These are phyloP conservation scores for Cladosporium sp. DNA, from an alignment of 2,329 filamentous ascomycete species.

Conservation along the genomic window DNA sequence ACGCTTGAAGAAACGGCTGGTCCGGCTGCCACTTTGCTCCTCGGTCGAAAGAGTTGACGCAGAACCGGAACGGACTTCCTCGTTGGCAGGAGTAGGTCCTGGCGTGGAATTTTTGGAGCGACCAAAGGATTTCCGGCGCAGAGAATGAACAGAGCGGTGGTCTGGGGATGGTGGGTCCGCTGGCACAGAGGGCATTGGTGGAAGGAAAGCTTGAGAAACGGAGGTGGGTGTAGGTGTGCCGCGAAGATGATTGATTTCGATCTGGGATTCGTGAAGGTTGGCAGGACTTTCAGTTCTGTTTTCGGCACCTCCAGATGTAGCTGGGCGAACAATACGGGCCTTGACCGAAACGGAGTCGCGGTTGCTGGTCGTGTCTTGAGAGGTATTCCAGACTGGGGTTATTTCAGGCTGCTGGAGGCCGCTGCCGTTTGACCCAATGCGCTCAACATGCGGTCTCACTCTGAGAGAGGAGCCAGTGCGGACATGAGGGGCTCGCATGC, in stretches of 20 bases:
- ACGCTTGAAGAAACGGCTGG: constrained; percentile 60
- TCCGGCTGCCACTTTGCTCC: constrained; percentile 38
- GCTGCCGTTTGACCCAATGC: constrained; percentile 13
- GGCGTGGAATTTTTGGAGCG: constrained; percentile 17
- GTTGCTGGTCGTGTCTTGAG: constrained; percentile 34
- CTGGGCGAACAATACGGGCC: constrained; percentile 72
- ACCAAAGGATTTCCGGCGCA: constrained; percentile 19
- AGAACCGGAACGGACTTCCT: neutral
- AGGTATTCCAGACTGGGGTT: constrained; percentile 37
- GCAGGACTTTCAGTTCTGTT: constrained; percentile 33
- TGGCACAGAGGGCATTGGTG: constrained; percentile 1
- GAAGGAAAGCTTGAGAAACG: constrained; percentile 12
- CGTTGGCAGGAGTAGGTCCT: constrained; percentile 15
- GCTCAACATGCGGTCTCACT: constrained; percentile 4
- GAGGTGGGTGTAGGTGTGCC: constrained; percentile 14
- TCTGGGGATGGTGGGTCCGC: constrained; percentile 15
- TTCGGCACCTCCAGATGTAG: constrained; percentile 36
- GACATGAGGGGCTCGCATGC: constrained; percentile 3
- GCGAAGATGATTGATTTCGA: constrained; percentile 60
- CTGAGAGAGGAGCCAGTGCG: constrained; percentile 9
- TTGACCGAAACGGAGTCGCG: constrained; percentile 84
- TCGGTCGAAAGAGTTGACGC: constrained; percentile 22
- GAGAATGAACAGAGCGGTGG: constrained; percentile 16
- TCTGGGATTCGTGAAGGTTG: constrained; percentile 50
- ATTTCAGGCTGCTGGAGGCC: constrained; percentile 21